These are phyloP conservation scores for Oxalis stricta DNA, from an alignment of 441 rosid species.

Conservation along the genomic window DNA sequence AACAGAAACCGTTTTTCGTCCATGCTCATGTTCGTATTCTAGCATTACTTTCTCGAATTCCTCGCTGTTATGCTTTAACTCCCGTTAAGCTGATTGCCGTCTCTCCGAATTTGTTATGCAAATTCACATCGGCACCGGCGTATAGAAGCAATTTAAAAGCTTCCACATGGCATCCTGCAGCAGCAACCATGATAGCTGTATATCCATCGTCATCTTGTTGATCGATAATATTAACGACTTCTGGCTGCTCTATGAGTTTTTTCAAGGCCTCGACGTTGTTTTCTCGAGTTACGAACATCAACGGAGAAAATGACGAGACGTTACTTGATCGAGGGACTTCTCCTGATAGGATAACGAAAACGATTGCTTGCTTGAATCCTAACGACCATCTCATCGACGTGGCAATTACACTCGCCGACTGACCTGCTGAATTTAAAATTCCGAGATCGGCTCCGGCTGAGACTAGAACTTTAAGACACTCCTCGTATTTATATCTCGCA, in stretches of 20 bases:
- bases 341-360: slow-evolving; percentile 16
- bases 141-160: slow-evolving; percentile 23
- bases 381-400: slow-evolving; percentile 11
- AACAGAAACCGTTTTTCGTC: slow-evolving; percentile 1
- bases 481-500: slow-evolving; percentile 20
- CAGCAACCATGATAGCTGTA: slow-evolving; percentile 30
- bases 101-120: slow-evolving; percentile 22
- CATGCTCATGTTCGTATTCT: slow-evolving; percentile 24
- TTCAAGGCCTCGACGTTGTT: slow-evolving; percentile 23
- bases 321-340: slow-evolving; percentile 22
- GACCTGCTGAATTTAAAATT: slow-evolving; percentile 16
- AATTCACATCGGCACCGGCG: slow-evolving; percentile 28
- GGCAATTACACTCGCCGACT: slow-evolving; percentile 19
- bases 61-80: slow-evolving; percentile 15
- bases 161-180: slow-evolving; percentile 22
- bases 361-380: slow-evolving; percentile 13
- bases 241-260: slow-evolving; percentile 11
- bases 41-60: slow-evolving; percentile 24
- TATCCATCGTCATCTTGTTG: slow-evolving; percentile 26
- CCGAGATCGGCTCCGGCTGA: slow-evolving; percentile 25
- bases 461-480: slow-evolving; percentile 19
- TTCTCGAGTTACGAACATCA: slow-evolving; percentile 18
- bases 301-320: slow-evolving; percentile 16
- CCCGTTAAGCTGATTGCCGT: slow-evolving; percentile 26
- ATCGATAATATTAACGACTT: slow-evolving; percentile 20